Percentiles rank a stretch among this genome's conserved stretches.
Conservation (phyloP, 768 basidiomycete species). For the Holtermannia corniformis region DNA sequence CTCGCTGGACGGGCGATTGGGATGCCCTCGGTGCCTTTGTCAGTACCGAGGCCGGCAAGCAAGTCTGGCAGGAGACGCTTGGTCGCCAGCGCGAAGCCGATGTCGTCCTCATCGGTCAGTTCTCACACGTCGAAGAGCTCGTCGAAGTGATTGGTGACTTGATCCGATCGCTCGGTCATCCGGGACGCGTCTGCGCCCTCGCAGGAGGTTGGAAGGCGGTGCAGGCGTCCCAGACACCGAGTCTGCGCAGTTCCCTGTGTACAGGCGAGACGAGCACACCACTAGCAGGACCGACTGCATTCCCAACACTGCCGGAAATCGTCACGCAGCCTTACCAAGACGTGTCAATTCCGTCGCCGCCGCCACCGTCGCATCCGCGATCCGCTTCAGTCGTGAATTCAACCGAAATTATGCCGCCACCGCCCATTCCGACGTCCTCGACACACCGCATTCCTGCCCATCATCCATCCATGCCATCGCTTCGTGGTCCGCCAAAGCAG, state of each 20-base stretch:
- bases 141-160: slow-evolving; percentile 13
- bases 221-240: not conserved
- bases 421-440: slow-evolving; percentile 15
- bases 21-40: slow-evolving; percentile 69
- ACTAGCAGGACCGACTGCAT: not conserved
- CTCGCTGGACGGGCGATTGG: slow-evolving; percentile 43
- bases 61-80: slow-evolving; percentile 64
- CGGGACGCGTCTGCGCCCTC: slow-evolving; percentile 13
- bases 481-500: slow-evolving; percentile 40
- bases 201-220: slow-evolving; percentile 29
- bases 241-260: not conserved
- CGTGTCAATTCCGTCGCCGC: slow-evolving; percentile 17
- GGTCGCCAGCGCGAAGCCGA: slow-evolving; percentile 50
- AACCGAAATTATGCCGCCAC: slow-evolving; percentile 11
- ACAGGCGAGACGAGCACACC: slow-evolving; percentile 8
- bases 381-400: slow-evolving; percentile 52
- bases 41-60: slow-evolving; percentile 65
- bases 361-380: slow-evolving; percentile 49
- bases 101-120: slow-evolving; percentile 21
- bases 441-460: slow-evolving; percentile 10
- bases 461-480: slow-evolving; percentile 30
- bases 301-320: not conserved
- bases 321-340: not conserved
- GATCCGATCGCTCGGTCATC: slow-evolving; percentile 6
- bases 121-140: slow-evolving; percentile 14